Conservation (phyloP, 2,329 filamentous ascomycete species). For the Didymella pinodella region DNA sequence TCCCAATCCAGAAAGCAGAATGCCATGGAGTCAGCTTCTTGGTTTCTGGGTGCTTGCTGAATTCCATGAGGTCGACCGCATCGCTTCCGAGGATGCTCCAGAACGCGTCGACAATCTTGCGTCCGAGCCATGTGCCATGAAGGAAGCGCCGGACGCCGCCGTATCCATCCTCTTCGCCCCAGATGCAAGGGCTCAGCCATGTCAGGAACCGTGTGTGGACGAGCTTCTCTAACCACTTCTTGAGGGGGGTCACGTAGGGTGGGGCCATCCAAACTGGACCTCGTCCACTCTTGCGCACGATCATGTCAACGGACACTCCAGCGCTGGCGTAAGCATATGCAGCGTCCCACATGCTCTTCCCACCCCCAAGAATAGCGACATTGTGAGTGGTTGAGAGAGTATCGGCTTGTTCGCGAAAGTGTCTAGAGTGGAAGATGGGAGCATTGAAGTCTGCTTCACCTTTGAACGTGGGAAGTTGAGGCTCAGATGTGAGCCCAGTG, state of each 20-base stretch:
- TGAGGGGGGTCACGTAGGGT: conserved; percentile 71
- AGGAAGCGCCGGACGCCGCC: conserved; percentile 62
- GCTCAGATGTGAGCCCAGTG: conserved; percentile 66
- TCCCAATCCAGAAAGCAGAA: conserved; percentile 61
- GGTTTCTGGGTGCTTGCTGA: conserved; percentile 54
- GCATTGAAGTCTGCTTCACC: conserved; percentile 53
- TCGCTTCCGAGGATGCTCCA: conserved; percentile 66
- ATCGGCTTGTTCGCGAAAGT: conserved; percentile 57
- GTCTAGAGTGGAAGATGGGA: conserved; percentile 65
- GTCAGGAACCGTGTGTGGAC: conserved; percentile 72
- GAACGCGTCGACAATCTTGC: conserved; percentile 63
- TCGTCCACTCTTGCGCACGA: conserved; percentile 66
- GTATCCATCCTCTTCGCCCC: conserved; percentile 70
- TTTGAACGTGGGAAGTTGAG: conserved; percentile 63
- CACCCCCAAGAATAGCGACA: conserved; percentile 65
- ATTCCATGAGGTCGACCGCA: conserved; percentile 57
- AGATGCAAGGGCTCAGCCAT: conserved; percentile 79
- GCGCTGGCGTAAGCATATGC: conserved; percentile 64
- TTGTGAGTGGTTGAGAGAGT: conserved; percentile 48
- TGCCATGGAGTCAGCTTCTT: conserved; percentile 55
- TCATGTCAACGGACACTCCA: conserved; percentile 66
- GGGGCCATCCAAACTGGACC: conserved; percentile 69
- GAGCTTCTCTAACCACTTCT: conserved; percentile 72
- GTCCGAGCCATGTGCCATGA: conserved; percentile 65
- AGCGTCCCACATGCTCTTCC: conserved; percentile 70